Base-by-base conservation (phyloP, 768 basidiomycete species). In the Sarcomyxa edulis region DNA sequence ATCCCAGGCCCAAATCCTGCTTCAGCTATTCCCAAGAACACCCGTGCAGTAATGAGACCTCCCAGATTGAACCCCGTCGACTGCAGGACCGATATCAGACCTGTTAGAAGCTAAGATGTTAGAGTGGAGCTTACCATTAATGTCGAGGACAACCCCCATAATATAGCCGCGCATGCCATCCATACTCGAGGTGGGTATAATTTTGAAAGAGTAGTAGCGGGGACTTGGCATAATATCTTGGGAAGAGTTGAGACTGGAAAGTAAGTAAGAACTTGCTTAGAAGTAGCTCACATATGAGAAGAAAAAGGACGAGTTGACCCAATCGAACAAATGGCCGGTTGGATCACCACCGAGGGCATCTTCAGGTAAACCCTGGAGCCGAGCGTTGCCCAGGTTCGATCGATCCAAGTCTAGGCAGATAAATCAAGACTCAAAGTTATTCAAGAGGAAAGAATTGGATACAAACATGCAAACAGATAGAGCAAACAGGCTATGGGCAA, bases 211-310 rank as follows among this genome's bases (percentile, higher is more conserved):
- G 85, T 48, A 0, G 76, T 76, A 5, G 78, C 81, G 2, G 86
- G 86, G 14, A 86, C 57, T 64, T 81, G 78, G 44, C 63, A 80
- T 19, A 86, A 47, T 42, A 89, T 84, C 83, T 87, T n/a, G 48
- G 16, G 39, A 32, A 11, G 29, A 24, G 30, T 6, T 20, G 14
- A 24, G 16, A 24, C 9, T 39, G 21, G 32, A 25, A n/a, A 39
- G n/a, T 14, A 9, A 10, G 7, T 4, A 23, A 5, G 6, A 28
- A 15, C 74, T 41, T 40, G 81, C 84, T 54, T 88, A 89, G 45
- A 86, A 77, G 58, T 88, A 77, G 60, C 74, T 41, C 40, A 82
- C 84, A 54, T 88, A 89, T 45, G 87, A 77, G 58, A 89, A 77
- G 60, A 81, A 89, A 61, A 89, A 90, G 6, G 71, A 68, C 1